Percentiles rank a stretch among this genome's conserved stretches.
Conservation (phyloP, 2,329 filamentous ascomycete species). For the Moelleriella libera region DNA sequence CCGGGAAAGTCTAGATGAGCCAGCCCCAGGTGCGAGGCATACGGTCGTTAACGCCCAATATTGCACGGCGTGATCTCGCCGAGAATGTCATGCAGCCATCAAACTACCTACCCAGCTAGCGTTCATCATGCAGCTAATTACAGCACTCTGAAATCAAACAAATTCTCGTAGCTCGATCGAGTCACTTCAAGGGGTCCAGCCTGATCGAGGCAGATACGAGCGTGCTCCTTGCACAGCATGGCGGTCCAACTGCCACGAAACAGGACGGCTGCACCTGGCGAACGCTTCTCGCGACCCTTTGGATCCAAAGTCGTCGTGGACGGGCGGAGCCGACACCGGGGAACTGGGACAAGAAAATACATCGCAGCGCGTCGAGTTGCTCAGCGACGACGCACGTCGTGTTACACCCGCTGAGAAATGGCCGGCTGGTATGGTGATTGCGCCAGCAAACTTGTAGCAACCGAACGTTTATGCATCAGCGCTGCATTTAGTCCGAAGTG, state of each 20-base stretch:
- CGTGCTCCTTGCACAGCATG: too few relatives aligned
- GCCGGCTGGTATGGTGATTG: background rate
- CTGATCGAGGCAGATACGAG: too few relatives aligned
- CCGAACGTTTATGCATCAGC: too few relatives aligned
- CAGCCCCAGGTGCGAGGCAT: too few relatives aligned
- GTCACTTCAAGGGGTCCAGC: too few relatives aligned
- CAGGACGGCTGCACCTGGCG: background rate
- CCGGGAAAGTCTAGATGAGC: too few relatives aligned
- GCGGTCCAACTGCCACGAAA: too few relatives aligned
- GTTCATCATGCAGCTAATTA: background rate
- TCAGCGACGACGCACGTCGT: background rate
- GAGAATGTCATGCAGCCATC: background rate
- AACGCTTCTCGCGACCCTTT: background rate
- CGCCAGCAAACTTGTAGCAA: background rate
- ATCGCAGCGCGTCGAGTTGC: background rate
- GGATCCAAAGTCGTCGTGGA: background rate
- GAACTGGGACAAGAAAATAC: background rate
- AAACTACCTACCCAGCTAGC: background rate
- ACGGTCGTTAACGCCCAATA: background rate
- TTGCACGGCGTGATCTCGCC: background rate
- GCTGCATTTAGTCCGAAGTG: too few relatives aligned
- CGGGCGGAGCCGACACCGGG: too few relatives aligned
- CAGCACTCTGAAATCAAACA: too few relatives aligned
- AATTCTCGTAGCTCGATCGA: too few relatives aligned
- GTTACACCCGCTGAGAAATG: background rate